phyloP scores from a whole-genome alignment of 164 flowering plant genomes.

The Hamamelis virginiana region DNA sequence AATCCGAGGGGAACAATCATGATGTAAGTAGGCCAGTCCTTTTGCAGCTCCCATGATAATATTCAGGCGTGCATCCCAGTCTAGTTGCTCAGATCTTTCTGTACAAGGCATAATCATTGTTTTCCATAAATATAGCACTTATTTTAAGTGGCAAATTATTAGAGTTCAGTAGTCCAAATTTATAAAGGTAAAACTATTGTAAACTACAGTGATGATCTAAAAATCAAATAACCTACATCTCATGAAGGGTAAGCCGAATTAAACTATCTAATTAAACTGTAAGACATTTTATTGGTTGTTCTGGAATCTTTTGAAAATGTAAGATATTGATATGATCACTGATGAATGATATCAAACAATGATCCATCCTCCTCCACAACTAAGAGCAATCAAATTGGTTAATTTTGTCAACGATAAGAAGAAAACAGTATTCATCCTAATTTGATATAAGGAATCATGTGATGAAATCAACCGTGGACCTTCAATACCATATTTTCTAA shows the following conservation, averaged over 20 bases:
- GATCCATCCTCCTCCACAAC: neutral
- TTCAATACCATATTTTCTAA: slow-evolving; percentile 1
- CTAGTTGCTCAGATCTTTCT: slow-evolving; percentile 87
- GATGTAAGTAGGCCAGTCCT: slow-evolving; percentile 92
- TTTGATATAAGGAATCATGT: neutral
- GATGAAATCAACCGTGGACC: neutral
- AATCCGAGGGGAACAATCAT: slow-evolving; percentile 96
- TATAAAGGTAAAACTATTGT: neutral
- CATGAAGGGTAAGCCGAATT: neutral
- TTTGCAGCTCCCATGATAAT: slow-evolving; percentile 95
- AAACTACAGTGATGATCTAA: neutral
- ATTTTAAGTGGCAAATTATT: neutral
- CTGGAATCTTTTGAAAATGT: neutral
- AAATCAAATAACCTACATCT: neutral
- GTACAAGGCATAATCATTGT: slow-evolving; percentile 17
- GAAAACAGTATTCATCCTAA: neutral
- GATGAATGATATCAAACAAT: neutral
- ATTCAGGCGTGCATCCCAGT: slow-evolving; percentile 93
- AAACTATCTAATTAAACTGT: neutral
- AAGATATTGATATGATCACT: neutral
- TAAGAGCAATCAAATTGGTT: too few species aligned
- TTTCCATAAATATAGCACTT: neutral
- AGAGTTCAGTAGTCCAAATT: neutral
- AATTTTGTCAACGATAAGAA: neutral
- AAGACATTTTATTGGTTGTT: neutral